These are phyloP conservation scores for Thalassiosira mediterranea DNA, from an alignment of 352 stramenopile genomes.

Conservation along the genomic window DNA sequence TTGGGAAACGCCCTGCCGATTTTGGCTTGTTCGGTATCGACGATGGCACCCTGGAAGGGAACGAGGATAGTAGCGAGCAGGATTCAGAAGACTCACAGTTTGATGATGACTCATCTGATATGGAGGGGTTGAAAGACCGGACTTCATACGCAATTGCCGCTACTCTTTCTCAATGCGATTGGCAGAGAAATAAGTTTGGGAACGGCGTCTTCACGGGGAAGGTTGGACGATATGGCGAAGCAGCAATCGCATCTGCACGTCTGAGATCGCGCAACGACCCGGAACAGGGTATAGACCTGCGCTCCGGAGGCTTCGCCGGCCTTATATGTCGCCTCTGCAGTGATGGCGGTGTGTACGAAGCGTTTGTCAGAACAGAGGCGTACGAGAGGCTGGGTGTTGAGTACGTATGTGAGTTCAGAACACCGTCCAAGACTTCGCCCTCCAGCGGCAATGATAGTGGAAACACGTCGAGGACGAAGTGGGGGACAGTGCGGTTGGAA, in stretches of 20 bases:
- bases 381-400: slow-evolving; percentile 78
- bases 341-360: slow-evolving; percentile 76
- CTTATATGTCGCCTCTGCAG: slow-evolving; percentile 74
- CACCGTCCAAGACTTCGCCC: slow-evolving; percentile 59
- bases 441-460: slow-evolving; percentile 8
- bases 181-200: slow-evolving; percentile 79
- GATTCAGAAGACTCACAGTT: slow-evolving; percentile 24
- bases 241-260: slow-evolving; percentile 65
- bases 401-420: slow-evolving; percentile 80
- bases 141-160: slow-evolving; percentile 12
- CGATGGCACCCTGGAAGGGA: slow-evolving; percentile 45
- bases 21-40: slow-evolving; percentile 78
- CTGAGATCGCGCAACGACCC: slow-evolving; percentile 71
- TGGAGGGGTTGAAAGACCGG: no score
- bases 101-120: no score
- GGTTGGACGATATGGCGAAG: slow-evolving; percentile 60
- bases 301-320: slow-evolving; percentile 68
- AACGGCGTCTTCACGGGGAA: slow-evolving; percentile 78
- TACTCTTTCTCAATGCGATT: slow-evolving; percentile 54
- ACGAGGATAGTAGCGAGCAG: slow-evolving; percentile 10
- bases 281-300: slow-evolving; percentile 70
- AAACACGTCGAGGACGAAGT: slow-evolving; percentile 68
- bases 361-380: slow-evolving; percentile 66
- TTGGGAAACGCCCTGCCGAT: slow-evolving; percentile 66
- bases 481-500: slow-evolving; percentile 62